Evolutionary conservation across 495 filamentous ascomycete species (phyloP).

Genomic region (Penicillium manginii): DNA sequence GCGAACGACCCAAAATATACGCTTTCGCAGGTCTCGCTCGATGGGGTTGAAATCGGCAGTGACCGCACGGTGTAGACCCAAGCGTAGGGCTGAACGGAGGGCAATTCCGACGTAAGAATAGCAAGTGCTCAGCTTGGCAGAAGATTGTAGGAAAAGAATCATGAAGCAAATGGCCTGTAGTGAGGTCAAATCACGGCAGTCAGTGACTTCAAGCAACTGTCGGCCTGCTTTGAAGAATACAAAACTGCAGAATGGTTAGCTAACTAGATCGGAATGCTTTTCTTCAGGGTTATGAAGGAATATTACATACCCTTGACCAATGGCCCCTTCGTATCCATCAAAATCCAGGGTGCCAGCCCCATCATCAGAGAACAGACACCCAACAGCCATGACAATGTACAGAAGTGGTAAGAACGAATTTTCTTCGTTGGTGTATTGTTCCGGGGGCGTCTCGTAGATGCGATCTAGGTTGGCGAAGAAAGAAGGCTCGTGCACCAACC

Average conservation of each 20-base stretch:
- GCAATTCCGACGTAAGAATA: constrained; percentile 94
- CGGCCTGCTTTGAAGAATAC: constrained; percentile 85
- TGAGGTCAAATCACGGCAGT: constrained; percentile 83
- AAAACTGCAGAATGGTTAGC: constrained; percentile 54
- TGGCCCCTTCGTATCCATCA: constrained; percentile 69
- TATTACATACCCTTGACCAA: constrained; percentile 73
- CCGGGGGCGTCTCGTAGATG: constrained; percentile 73
- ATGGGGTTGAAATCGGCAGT: constrained; percentile 77
- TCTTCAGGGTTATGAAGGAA: constrained; percentile 1
- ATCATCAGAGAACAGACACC: constrained; percentile 74
- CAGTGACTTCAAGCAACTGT: constrained; percentile 84
- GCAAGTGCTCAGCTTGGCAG: constrained; percentile 88
- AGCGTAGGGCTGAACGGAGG: constrained; percentile 78
- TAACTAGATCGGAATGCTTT: not conserved
- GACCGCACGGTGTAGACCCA: constrained; percentile 86
- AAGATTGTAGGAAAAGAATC: constrained; percentile 90
- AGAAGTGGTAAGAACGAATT: constrained; percentile 81
- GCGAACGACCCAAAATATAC: constrained; percentile 87
- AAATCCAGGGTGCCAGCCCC: constrained; percentile 49
- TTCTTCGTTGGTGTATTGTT: constrained; percentile 73
- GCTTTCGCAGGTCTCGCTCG: constrained; percentile 79
- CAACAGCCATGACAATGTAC: constrained; percentile 83
- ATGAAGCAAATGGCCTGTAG: constrained; percentile 89
- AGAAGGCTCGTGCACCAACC: constrained; percentile 85
- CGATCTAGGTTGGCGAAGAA: constrained; percentile 80